Conservation (phyloP, 1,139 yeast genomes). For the Candida anutae region DNA sequence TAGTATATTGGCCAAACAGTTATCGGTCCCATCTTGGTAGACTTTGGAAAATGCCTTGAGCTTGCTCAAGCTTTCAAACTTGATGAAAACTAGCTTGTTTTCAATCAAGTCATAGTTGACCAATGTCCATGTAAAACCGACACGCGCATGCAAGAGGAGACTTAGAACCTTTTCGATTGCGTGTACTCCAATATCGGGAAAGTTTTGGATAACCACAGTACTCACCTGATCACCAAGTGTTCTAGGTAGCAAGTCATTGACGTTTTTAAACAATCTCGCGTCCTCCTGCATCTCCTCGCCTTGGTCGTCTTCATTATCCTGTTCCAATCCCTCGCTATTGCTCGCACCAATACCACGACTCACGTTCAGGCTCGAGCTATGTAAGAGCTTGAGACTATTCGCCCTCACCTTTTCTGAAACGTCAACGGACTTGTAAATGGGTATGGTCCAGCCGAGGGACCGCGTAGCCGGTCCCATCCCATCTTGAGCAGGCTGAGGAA, state of each 20-base stretch:
- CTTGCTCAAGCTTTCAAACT: constrained; percentile 12
- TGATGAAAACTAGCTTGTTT: constrained; percentile 19
- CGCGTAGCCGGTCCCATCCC: too few species aligned
- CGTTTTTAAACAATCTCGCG: constrained; percentile 11
- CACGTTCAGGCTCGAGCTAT: too few species aligned
- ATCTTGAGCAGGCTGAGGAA: too few species aligned
- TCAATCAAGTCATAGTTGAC: constrained; percentile 21
- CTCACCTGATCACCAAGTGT: constrained; percentile 31
- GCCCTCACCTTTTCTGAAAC: not conserved
- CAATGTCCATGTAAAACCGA: constrained; percentile 16
- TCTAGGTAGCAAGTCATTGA: constrained; percentile 21
- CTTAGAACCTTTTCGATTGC: constrained; percentile 19
- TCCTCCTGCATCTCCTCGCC: constrained; percentile 7
- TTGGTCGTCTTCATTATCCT: constrained; percentile 7
- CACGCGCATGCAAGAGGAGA: constrained; percentile 2
- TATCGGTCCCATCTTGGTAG: constrained; percentile 1
- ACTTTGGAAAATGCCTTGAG: constrained; percentile 9
- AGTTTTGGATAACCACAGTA: constrained; percentile 25
- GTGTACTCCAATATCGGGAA: constrained; percentile 23
- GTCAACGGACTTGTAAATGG: not conserved
- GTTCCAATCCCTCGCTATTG: constrained; percentile 49
- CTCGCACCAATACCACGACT: constrained; percentile 71
- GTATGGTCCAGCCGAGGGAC: too few species aligned
- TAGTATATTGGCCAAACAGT: constrained; percentile 3
- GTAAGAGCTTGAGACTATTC: too few species aligned